Evolutionary conservation across 352 stramenopile genomes (phyloP).

Genomic region (Peronosclerospora sorghi): DNA sequence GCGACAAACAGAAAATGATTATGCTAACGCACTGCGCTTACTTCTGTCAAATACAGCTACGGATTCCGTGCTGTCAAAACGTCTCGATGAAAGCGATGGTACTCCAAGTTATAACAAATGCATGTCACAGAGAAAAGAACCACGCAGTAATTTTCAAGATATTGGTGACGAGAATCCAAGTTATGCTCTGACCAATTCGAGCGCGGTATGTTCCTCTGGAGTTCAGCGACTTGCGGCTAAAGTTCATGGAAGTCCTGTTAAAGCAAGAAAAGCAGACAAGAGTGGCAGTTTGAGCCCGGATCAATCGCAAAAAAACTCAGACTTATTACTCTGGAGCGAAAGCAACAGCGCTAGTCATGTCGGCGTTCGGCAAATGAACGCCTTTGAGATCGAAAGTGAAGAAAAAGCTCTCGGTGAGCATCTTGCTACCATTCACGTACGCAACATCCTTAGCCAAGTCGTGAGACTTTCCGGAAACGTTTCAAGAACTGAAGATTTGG

Average conservation of each 20-base stretch:
- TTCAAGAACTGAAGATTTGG: slow-evolving; percentile 16
- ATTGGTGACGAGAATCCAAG: slow-evolving; percentile 71
- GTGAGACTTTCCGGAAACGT: slow-evolving; percentile 36
- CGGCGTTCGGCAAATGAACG: slow-evolving; percentile 40
- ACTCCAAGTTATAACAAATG: not conserved
- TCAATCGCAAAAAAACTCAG: slow-evolving; percentile 13
- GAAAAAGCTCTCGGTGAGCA: slow-evolving; percentile 45
- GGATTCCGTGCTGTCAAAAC: slow-evolving; percentile 14
- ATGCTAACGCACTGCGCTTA: slow-evolving; percentile 42
- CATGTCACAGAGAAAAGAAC: slow-evolving; percentile 5
- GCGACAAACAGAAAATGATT: slow-evolving; percentile 35
- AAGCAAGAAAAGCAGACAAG: slow-evolving; percentile 25
- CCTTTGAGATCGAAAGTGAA: slow-evolving; percentile 54
- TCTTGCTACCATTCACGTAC: slow-evolving; percentile 49
- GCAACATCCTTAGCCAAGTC: slow-evolving; percentile 56
- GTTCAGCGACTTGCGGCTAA: slow-evolving; percentile 11
- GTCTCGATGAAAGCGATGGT: not conserved
- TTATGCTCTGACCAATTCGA: slow-evolving; percentile 59
- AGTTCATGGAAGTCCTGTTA: slow-evolving; percentile 32
- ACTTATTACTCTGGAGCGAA: slow-evolving; percentile 55
- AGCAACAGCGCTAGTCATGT: slow-evolving; percentile 57
- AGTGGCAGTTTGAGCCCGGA: slow-evolving; percentile 4
- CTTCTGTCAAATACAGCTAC: slow-evolving; percentile 30
- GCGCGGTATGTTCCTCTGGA: slow-evolving; percentile 13
- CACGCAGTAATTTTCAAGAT: slow-evolving; percentile 49